Conservation (phyloP, 2,329 filamentous ascomycete species). For the Trichoderma semiorbis region DNA sequence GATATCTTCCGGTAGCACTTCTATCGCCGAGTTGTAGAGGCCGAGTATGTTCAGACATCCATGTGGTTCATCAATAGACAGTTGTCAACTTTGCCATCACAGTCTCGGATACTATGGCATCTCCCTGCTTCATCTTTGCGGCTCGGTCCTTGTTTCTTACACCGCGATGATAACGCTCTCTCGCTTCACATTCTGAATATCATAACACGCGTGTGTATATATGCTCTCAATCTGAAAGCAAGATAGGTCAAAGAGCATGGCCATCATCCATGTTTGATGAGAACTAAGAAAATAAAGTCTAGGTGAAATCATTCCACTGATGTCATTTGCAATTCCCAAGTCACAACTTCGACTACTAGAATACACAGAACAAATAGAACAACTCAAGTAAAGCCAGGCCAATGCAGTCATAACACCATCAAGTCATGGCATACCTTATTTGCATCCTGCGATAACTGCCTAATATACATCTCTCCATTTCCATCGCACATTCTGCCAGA, state of each 20-base stretch:
- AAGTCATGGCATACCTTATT: slow-evolving; percentile 13
- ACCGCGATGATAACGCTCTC: background rate
- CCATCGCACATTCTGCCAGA: slow-evolving; percentile 13
- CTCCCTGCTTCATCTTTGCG: background rate
- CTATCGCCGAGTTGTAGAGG: background rate
- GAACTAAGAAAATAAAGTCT: background rate
- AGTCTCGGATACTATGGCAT: background rate
- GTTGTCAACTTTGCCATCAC: background rate
- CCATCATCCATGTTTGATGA: background rate
- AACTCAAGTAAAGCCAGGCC: background rate
- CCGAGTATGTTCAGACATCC: background rate
- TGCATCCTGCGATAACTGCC: slow-evolving; percentile 13
- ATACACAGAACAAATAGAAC: background rate
- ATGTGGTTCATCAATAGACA: background rate
- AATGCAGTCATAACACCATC: background rate
- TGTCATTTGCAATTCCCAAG: background rate
- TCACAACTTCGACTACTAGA: background rate
- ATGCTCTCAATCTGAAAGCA: background rate
- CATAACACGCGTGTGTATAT: background rate
- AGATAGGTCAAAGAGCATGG: background rate
- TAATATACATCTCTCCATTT: slow-evolving; percentile 19
- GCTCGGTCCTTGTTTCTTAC: background rate
- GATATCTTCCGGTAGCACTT: background rate
- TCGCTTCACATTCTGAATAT: too few relatives aligned
- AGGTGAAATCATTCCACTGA: background rate